These are phyloP conservation scores for Cryphonectria naterciae DNA, from an alignment of 2,329 filamentous ascomycete genomes.

Conservation along the genomic window DNA sequence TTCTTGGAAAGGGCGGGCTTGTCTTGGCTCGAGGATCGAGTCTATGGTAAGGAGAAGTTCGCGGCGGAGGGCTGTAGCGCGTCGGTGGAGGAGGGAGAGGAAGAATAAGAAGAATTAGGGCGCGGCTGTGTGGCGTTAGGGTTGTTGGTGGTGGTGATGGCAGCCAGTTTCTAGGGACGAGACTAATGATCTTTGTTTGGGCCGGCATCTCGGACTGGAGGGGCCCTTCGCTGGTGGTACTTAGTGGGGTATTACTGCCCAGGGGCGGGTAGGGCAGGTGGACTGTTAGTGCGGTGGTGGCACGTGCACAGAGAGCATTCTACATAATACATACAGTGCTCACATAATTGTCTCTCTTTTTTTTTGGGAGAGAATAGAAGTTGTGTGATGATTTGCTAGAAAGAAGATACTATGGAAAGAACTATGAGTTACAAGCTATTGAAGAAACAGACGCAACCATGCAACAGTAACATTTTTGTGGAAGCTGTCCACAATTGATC, in stretches of 20 bases:
- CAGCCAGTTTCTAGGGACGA: neutral
- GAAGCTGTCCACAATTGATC: too few relatives aligned
- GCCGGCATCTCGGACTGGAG: neutral
- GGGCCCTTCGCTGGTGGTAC: neutral
- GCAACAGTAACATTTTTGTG: too few relatives aligned
- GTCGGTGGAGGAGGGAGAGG: neutral
- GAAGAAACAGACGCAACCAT: too few relatives aligned
- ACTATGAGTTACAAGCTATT: neutral
- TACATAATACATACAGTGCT: neutral
- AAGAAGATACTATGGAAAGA: neutral
- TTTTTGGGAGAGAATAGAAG: neutral
- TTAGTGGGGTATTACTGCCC: neutral
- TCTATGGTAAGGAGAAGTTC: neutral
- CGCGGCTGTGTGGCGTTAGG: neutral
- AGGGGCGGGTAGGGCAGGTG: neutral
- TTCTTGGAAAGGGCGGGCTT: neutral
- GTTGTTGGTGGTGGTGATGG: conserved; percentile 1
- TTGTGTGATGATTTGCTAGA: neutral
- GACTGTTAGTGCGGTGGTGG: neutral
- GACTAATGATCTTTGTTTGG: neutral
- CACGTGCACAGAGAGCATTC: neutral
- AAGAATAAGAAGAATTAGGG: neutral
- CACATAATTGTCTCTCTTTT: neutral
- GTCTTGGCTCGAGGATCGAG: neutral
- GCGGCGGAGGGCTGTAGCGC: neutral